These are phyloP conservation scores for Naganishia vishniacii DNA, from an alignment of 768 basidiomycete genomes.

Conservation along the genomic window DNA sequence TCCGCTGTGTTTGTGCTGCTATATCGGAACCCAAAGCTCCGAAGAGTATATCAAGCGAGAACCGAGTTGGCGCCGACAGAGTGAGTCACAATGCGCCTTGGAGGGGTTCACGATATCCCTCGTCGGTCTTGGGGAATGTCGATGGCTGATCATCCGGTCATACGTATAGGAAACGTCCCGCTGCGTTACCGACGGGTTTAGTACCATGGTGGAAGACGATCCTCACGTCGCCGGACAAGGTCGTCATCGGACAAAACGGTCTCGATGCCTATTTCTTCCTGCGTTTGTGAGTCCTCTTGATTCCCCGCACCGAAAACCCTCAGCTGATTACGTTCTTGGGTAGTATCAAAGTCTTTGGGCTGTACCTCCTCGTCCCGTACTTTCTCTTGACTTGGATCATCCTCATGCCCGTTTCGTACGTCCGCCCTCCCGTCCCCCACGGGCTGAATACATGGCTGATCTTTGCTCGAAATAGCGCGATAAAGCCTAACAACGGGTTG, in stretches of 20 bases:
- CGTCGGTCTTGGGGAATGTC: too few relatives aligned
- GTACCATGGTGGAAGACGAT: slow-evolving; percentile 42
- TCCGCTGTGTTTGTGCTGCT: slow-evolving; percentile 36
- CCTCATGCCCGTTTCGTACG: slow-evolving; percentile 45
- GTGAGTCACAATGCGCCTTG: slow-evolving; percentile 24
- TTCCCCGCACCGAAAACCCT: not conserved
- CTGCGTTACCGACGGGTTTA: slow-evolving; percentile 32
- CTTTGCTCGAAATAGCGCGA: slow-evolving; percentile 30
- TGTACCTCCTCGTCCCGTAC: slow-evolving; percentile 48
- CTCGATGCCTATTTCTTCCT: slow-evolving; percentile 49
- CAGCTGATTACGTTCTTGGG: too few relatives aligned
- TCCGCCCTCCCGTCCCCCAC: not conserved
- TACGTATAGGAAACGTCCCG: slow-evolving; percentile 40
- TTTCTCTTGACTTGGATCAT: slow-evolving; percentile 43
- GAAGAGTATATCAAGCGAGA: slow-evolving; percentile 41
- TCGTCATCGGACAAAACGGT: slow-evolving; percentile 45
- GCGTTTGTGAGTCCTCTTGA: slow-evolving; percentile 32
- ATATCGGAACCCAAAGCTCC: slow-evolving; percentile 31
- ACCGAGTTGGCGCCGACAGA: slow-evolving; percentile 36
- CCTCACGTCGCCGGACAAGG: slow-evolving; percentile 32
- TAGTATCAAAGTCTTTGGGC: slow-evolving; percentile 45
- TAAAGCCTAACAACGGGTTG: slow-evolving; percentile 34
- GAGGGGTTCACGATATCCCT: not conserved
- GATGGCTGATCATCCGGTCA: too few relatives aligned
- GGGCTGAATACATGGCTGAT: too few relatives aligned